Base-by-base conservation (phyloP, 345 rosid genomes). In the Pistacia vera region DNA sequence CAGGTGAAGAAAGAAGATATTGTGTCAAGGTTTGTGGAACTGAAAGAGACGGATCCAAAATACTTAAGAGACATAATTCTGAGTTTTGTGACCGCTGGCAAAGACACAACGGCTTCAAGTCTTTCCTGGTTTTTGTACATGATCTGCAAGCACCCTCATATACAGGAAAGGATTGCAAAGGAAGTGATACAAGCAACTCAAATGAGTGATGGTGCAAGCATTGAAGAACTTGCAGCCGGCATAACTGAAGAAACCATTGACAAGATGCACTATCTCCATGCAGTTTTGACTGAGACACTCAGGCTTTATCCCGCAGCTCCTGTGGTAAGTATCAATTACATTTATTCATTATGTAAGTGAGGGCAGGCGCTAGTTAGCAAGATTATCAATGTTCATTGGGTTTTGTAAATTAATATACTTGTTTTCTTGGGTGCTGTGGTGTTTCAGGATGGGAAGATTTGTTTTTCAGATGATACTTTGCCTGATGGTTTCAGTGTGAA, bases 251-350 rank as follows among this genome's bases (percentile, higher is more conserved):
- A 56, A 62, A 55, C 74, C 1, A 65, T 83, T 1, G 79, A 65
- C 20, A 68, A 63, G 64, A 73, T 83, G 85, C 78, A 79, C 9
- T 79, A 79, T 73, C 83, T 79, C 54, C 85, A 79, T 11, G 83
- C 83, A 4, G 78, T 78, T 20, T 59, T 83, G 28, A 77, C 80
- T 4, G 85, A 82, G 66, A 82, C 85, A 6, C 75, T 82, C 18
- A 71, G 83, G 62, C 80, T 79, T 41, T 79, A 76, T 59, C 83
- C 83, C 59, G 74, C 81, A 4, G 63, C 79, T 48, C 81, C 85
- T 2, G 5, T 25, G 70, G 83, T 82, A 82, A 71, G 7, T 38
- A 38, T 4, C 41, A 38, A 4, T 0, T 6, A 38, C 4, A 38
- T 38, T 38, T 38, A 6, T 38, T 2, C 7, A 38, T 30, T 30